These are phyloP conservation scores for Spiromastix sp. DNA, from an alignment of 2,329 filamentous ascomycete species.

Conservation along the genomic window DNA sequence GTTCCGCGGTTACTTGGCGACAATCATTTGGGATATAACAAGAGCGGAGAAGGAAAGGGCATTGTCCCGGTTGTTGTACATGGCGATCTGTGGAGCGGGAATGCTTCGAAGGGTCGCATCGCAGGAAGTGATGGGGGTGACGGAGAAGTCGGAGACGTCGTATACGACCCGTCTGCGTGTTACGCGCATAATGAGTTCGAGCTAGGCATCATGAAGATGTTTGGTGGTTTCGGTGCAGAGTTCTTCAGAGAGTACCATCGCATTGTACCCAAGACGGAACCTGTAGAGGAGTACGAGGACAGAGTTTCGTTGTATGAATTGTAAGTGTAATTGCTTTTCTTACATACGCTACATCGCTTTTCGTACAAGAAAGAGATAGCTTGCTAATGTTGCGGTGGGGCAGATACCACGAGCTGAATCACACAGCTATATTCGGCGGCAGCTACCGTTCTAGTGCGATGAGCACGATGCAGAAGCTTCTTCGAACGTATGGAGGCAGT, in stretches of 20 bases:
- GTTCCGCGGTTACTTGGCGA: slow-evolving; percentile 69
- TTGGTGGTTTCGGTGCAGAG: slow-evolving; percentile 65
- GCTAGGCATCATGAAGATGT: slow-evolving; percentile 91
- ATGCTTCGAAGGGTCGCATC: slow-evolving; percentile 59
- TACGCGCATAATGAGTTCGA: slow-evolving; percentile 89
- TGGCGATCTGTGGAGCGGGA: slow-evolving; percentile 90
- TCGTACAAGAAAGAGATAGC: background rate
- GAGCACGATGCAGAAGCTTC: slow-evolving; percentile 64
- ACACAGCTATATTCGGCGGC: slow-evolving; percentile 74
- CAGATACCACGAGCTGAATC: slow-evolving; percentile 84
- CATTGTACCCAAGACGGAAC: slow-evolving; percentile 69
- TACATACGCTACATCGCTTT: slow-evolving; percentile 1
- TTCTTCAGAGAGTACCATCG: slow-evolving; percentile 72
- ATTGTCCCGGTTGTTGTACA: slow-evolving; percentile 75
- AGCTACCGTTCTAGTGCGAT: slow-evolving; percentile 67
- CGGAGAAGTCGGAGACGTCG: slow-evolving; percentile 56
- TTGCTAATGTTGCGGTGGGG: background rate
- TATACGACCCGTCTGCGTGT: slow-evolving; percentile 71
- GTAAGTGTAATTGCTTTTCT: slow-evolving; percentile 38
- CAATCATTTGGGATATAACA: slow-evolving; percentile 46
- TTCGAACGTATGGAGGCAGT: slow-evolving; percentile 59
- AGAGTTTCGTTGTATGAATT: slow-evolving; percentile 71
- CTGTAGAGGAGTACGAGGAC: slow-evolving; percentile 74
- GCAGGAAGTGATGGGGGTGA: slow-evolving; percentile 23
- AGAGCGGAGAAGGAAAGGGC: slow-evolving; percentile 36